Percentiles rank a stretch among this genome's conserved stretches.
phyloP scores from a whole-genome alignment of 352 stramenopile species.

The Globisporangium spiculum region DNA sequence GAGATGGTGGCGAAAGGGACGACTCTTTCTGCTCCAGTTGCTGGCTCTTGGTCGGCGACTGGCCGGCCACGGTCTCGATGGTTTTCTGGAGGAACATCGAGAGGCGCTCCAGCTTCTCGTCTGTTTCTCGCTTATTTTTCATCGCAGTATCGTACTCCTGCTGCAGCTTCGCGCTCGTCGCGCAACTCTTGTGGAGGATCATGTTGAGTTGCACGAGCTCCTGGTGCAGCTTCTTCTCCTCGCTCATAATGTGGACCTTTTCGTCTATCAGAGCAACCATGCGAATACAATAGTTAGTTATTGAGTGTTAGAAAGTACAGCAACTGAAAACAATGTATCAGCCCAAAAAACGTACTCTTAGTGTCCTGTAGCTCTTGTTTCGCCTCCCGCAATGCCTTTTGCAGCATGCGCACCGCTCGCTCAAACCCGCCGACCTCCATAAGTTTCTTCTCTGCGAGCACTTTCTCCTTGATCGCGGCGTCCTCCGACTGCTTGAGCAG shows the following conservation, averaged over 20 bases:
- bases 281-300: not conserved
- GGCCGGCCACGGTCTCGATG: constrained; percentile 14
- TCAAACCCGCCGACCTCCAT: constrained; percentile 67
- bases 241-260: constrained; percentile 37
- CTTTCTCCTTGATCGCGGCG: constrained; percentile 46
- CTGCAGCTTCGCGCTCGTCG: constrained; percentile 42
- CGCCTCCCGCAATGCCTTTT: constrained; percentile 45
- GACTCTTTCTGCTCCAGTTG: not conserved
- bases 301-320: no score
- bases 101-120: constrained; percentile 52
- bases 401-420: constrained; percentile 48
- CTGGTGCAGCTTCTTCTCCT: constrained; percentile 55
- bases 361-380: constrained; percentile 54
- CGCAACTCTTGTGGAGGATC: constrained; percentile 31
- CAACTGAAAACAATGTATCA: not conserved
- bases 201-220: constrained; percentile 41
- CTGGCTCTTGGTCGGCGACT: constrained; percentile 3
- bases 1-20: constrained; percentile 18
- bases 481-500: constrained; percentile 42
- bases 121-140: constrained; percentile 47
- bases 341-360: constrained; percentile 26
- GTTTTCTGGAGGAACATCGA: constrained; percentile 52
- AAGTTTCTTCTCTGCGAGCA: constrained; percentile 55
- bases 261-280: constrained; percentile 31
- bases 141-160: constrained; percentile 45